Evolutionary conservation across 1,284 basidiomycete genomes (phyloP).

Genomic region (Gymnopus androsaceus): DNA sequence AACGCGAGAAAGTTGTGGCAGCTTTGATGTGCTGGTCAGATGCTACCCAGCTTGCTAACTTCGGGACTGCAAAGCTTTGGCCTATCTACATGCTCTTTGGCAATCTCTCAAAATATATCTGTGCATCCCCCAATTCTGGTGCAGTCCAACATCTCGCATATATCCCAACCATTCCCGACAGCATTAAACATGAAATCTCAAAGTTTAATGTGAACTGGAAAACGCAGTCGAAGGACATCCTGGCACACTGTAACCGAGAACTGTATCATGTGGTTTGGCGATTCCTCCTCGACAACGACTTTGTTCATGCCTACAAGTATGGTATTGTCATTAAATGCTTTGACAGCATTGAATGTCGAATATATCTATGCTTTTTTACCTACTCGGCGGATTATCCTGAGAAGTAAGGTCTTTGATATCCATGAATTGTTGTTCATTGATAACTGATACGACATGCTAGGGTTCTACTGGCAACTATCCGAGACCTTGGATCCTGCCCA

Average conservation of each 20-base stretch:
- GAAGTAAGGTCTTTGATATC: slow-evolving; percentile 28
- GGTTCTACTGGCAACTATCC: slow-evolving; percentile 31
- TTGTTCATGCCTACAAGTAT: slow-evolving; percentile 30
- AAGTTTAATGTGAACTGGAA: background rate
- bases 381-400: slow-evolving; percentile 37
- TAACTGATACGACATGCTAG: slow-evolving; percentile 20
- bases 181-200: background rate
- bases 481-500: slow-evolving; percentile 30
- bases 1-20: slow-evolving; percentile 21
- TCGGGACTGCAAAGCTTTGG: slow-evolving; percentile 34
- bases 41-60: slow-evolving; percentile 33
- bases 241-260: slow-evolving; percentile 30
- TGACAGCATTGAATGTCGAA: slow-evolving; percentile 25
- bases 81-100: slow-evolving; percentile 35
- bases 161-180: slow-evolving; percentile 26
- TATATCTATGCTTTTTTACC: slow-evolving; percentile 33
- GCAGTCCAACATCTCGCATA: slow-evolving; percentile 33
- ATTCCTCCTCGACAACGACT: slow-evolving; percentile 28
- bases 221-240: slow-evolving; percentile 13
- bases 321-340: slow-evolving; percentile 31
- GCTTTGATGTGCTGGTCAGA: slow-evolving; percentile 36
- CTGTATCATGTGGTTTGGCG: slow-evolving; percentile 31
- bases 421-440: background rate
- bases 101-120: slow-evolving; percentile 35
- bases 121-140: slow-evolving; percentile 21